phyloP scores from a whole-genome alignment of 1,139 yeast species.

The Yamadazyma sp. region DNA sequence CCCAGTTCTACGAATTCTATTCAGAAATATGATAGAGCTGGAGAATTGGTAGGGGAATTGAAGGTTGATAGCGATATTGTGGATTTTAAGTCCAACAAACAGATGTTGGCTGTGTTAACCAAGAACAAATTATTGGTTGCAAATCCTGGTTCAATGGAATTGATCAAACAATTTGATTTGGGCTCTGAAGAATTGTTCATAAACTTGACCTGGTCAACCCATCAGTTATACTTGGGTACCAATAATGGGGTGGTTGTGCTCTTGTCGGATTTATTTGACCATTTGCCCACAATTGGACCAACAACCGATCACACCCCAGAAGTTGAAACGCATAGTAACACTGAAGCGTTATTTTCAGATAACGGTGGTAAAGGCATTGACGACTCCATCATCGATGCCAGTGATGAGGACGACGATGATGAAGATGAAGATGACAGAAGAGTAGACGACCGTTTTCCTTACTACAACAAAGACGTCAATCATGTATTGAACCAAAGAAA shows the following conservation, averaged over 20 bases:
- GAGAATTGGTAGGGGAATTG: conserved; percentile 18
- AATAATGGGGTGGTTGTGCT: conserved; percentile 49
- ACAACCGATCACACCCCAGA: conserved; percentile 22
- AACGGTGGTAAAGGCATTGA: conserved; percentile 3
- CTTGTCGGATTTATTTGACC: conserved; percentile 13
- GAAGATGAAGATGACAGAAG: conserved; percentile 11
- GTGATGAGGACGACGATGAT: conserved; percentile 11
- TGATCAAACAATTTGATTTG: conserved; percentile 1
- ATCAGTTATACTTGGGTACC: conserved; percentile 49
- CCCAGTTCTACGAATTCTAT: conserved; percentile 29
- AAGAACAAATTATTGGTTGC: conserved; percentile 1
- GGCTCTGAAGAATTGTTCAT: conserved; percentile 8
- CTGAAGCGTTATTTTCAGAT: conserved; percentile 5
- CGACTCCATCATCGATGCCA: conserved; percentile 6
- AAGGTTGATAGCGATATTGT: conserved; percentile 10
- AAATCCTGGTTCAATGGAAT: background rate
- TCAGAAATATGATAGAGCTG: conserved; percentile 36
- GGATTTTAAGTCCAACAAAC: conserved; percentile 13
- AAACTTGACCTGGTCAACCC: conserved; percentile 26
- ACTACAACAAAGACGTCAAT: conserved; percentile 19
- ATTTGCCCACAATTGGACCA: conserved; percentile 24
- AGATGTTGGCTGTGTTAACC: conserved; percentile 16
- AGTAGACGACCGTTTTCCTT: conserved; percentile 10
- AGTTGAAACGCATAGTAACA: conserved; percentile 14
- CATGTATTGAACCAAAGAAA: conserved; percentile 21